These are phyloP conservation scores for Kondoa subrosea DNA, from an alignment of 768 basidiomycete species.

Conservation along the genomic window DNA sequence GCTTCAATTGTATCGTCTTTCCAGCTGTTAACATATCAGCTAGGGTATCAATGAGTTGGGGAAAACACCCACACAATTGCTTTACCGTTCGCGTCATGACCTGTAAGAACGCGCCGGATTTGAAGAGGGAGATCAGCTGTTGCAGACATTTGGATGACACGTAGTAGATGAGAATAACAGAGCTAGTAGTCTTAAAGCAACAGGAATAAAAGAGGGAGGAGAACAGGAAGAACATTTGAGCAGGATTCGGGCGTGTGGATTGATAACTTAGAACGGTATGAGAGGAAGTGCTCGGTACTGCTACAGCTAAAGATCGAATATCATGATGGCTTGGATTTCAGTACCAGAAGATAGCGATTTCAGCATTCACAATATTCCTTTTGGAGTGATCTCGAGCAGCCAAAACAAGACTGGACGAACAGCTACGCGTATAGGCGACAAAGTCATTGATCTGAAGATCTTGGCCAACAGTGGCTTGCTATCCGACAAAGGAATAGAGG, in stretches of 20 bases:
- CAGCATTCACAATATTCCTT: conserved; percentile 22
- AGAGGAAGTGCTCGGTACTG: too few relatives aligned
- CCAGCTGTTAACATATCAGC: conserved; percentile 5
- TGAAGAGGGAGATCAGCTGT: neutral
- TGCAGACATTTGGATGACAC: too few relatives aligned
- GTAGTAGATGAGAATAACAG: too few relatives aligned
- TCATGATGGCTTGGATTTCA: conserved; percentile 15
- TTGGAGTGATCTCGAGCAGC: conserved; percentile 17
- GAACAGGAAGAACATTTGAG: too few relatives aligned
- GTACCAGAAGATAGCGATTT: conserved; percentile 16
- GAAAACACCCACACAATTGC: conserved; percentile 49
- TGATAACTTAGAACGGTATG: too few relatives aligned
- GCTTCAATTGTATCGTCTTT: conserved; percentile 12
- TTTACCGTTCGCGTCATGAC: conserved; percentile 57
- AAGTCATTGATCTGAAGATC: conserved; percentile 14
- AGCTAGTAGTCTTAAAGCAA: too few relatives aligned
- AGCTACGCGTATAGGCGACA: conserved; percentile 19
- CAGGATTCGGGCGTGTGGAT: too few relatives aligned
- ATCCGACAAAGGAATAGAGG: neutral
- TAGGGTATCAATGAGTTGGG: conserved; percentile 46
- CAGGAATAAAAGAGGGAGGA: too few relatives aligned
- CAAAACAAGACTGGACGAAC: neutral
- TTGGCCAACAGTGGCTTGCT: conserved; percentile 7
- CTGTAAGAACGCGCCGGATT: conserved; percentile 9
- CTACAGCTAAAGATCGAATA: too few relatives aligned